Base-by-base conservation (phyloP, 2,329 filamentous ascomycete species). In the Hypoxylon sp. region DNA sequence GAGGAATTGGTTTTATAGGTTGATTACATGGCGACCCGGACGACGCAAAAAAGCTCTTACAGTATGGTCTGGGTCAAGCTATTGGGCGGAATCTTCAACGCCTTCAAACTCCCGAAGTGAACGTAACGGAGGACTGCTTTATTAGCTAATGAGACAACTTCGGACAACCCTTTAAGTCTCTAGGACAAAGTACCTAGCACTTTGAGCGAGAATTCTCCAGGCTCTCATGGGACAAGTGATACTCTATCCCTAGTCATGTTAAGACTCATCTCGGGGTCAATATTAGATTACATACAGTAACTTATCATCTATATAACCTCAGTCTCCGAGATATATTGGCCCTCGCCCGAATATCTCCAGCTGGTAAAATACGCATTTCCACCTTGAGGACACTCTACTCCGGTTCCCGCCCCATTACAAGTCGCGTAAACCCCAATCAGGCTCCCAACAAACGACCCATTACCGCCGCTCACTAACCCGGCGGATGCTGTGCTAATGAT, bases 341-440 rank as follows among this genome's bases (percentile, higher is more conserved):
- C 73, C 29, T 57, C 52, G 1, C 75, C 71, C 4, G 54, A 63
- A 59, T 77, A 76, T 11, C 72, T 70, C 75, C 74, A 77, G 31
- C 72, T 70, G 10, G 48, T 72, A 14, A 79, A 75, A 55, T 77
- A 74, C 26, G 76, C 79, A 19, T 75, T 68, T 5, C 75, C 77
- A 5, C 75, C 77, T 19, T 58, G 48, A 3, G 77, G 77, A 65
- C 77, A 79, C 9, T 71, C 65, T 11, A 71, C 22, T 0, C 76
- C 75, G 14, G 48, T 53, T 0, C 77, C 78, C 2, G 72, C 76
- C 1, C 79, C 80, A 50, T 81, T 81, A 57, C 79, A 80, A 6
- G 79, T 81, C 10, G 78, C 79, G 57, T 80, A 81, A 2, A 73
- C 74, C 1, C 80, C 80, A 0, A 81, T 53, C 11, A 81, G 65